These are phyloP conservation scores for Stephanodiscus minutulus DNA, from an alignment of 108 stramenopile genomes.

Conservation along the genomic window DNA sequence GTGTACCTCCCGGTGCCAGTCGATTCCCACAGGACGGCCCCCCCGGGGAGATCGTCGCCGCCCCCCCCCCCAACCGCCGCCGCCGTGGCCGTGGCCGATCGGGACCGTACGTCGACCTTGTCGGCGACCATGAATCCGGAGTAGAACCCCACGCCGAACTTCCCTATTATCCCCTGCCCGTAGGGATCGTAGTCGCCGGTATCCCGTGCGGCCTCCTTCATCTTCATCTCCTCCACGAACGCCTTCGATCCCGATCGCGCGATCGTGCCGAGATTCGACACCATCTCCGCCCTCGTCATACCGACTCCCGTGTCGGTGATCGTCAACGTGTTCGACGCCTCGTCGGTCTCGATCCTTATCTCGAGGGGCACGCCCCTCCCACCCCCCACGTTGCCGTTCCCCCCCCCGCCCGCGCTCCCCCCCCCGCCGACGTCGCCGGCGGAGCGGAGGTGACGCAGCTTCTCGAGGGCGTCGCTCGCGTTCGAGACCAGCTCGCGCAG, in stretches of 20 bases:
- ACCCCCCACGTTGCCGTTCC: not conserved
- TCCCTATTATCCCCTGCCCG: constrained; percentile 90
- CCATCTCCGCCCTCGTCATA: constrained; percentile 90
- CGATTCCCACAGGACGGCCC: constrained; percentile 82
- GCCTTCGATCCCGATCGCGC: constrained; percentile 93
- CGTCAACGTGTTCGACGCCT: constrained; percentile 83
- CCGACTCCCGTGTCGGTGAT: constrained; percentile 97
- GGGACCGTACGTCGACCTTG: constrained; percentile 86
- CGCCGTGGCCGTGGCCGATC: constrained; percentile 46
- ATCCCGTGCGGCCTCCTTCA: constrained; percentile 48
- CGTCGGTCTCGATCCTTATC: constrained; percentile 87
- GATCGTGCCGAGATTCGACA: constrained; percentile 95
- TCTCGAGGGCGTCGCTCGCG: constrained; percentile 96
- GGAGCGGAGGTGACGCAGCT: constrained; percentile 90
- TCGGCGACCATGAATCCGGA: constrained; percentile 96
- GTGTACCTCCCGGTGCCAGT: constrained; percentile 88
- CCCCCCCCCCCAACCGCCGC: constrained; percentile 1
- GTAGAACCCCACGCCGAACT: constrained; percentile 98
- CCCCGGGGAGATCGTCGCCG: not conserved
- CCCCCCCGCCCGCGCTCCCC: not conserved
- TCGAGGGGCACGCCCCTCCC: constrained; percentile 62
- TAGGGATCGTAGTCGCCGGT: constrained; percentile 36
- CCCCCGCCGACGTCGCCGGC: constrained; percentile 14
- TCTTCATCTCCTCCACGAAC: constrained; percentile 81
- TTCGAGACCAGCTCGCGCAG: constrained; percentile 97